A percentile compares a stretch with the other conserved stretches of the same genome.
Evolutionary conservation across 495 filamentous ascomycete genomes (phyloP).

Genomic region (Aspergillus coremiiformis): DNA sequence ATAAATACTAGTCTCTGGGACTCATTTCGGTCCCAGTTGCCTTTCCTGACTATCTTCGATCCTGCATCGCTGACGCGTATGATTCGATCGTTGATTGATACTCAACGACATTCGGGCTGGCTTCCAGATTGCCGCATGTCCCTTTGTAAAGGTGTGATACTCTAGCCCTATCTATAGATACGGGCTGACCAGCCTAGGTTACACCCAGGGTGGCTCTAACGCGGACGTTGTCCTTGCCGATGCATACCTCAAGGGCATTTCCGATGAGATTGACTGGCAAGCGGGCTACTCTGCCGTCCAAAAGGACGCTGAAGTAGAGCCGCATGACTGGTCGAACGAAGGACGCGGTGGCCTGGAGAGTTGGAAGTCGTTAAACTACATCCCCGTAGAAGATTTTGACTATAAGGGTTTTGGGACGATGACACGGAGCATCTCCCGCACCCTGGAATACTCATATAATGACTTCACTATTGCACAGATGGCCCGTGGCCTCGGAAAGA

Average conservation of each 20-base stretch:
- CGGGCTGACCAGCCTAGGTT: slow-evolving; percentile 20
- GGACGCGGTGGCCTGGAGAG: slow-evolving; percentile 66
- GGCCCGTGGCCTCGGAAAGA: slow-evolving; percentile 48
- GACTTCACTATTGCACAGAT: slow-evolving; percentile 57
- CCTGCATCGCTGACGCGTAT: slow-evolving; percentile 54
- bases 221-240: slow-evolving; percentile 70
- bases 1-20: slow-evolving; percentile 43
- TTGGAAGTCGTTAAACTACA: slow-evolving; percentile 59
- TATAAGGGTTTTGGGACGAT: slow-evolving; percentile 65
- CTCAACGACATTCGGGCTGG: slow-evolving; percentile 61
- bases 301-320: slow-evolving; percentile 59
- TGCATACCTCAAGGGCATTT: slow-evolving; percentile 64
- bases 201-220: slow-evolving; percentile 67
- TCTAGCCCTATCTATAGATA: background rate
- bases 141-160: slow-evolving; percentile 55
- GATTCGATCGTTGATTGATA: slow-evolving; percentile 65
- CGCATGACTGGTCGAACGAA: slow-evolving; percentile 62
- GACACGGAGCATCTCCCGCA: slow-evolving; percentile 60
- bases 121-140: slow-evolving; percentile 60
- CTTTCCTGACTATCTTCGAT: slow-evolving; percentile 60
- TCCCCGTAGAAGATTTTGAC: slow-evolving; percentile 65
- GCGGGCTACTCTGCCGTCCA: slow-evolving; percentile 61
- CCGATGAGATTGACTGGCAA: slow-evolving; percentile 56
- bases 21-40: slow-evolving; percentile 56
- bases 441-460: slow-evolving; percentile 65